Evolutionary conservation across 2,329 filamentous ascomycete genomes (phyloP).

Genomic region (Ceratocystis cacaofunesta): DNA sequence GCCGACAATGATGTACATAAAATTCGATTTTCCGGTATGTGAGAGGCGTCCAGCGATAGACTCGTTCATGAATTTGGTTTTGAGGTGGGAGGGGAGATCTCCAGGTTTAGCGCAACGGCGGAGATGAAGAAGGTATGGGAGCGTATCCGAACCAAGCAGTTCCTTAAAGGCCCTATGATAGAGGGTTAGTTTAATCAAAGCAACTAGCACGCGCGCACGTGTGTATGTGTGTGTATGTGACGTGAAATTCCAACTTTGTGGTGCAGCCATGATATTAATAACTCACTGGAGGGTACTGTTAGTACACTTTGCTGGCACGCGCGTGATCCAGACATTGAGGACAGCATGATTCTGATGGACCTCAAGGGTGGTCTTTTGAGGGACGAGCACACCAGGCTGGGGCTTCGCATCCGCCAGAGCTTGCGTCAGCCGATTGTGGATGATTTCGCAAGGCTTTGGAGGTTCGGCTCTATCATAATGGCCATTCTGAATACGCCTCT

Average conservation of each 20-base stretch:
- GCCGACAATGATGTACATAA: slow-evolving; percentile 44
- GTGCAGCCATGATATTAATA: not conserved
- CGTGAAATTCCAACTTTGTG: too few relatives aligned
- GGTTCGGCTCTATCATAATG: slow-evolving; percentile 17
- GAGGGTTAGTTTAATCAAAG: too few relatives aligned
- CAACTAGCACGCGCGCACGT: too few relatives aligned
- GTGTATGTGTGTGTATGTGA: too few relatives aligned
- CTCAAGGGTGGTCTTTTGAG: slow-evolving; percentile 50
- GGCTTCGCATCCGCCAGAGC: slow-evolving; percentile 25
- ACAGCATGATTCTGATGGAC: slow-evolving; percentile 42
- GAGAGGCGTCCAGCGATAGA: slow-evolving; percentile 38
- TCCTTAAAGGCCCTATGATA: slow-evolving; percentile 15
- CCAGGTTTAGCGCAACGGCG: slow-evolving; percentile 60
- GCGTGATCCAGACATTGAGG: slow-evolving; percentile 53
- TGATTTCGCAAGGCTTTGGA: slow-evolving; percentile 17
- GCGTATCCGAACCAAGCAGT: slow-evolving; percentile 33
- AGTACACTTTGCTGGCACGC: slow-evolving; percentile 55
- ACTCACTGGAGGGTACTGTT: slow-evolving; percentile 28
- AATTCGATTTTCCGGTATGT: slow-evolving; percentile 44
- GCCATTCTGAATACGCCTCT: slow-evolving; percentile 13
- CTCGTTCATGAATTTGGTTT: slow-evolving; percentile 45
- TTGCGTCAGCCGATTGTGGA: slow-evolving; percentile 28
- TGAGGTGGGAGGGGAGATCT: slow-evolving; percentile 52
- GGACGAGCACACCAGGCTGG: slow-evolving; percentile 38
- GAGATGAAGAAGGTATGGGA: slow-evolving; percentile 54